Conservation (phyloP, 805 yeast genomes). For the Candida tammaniensis region DNA sequence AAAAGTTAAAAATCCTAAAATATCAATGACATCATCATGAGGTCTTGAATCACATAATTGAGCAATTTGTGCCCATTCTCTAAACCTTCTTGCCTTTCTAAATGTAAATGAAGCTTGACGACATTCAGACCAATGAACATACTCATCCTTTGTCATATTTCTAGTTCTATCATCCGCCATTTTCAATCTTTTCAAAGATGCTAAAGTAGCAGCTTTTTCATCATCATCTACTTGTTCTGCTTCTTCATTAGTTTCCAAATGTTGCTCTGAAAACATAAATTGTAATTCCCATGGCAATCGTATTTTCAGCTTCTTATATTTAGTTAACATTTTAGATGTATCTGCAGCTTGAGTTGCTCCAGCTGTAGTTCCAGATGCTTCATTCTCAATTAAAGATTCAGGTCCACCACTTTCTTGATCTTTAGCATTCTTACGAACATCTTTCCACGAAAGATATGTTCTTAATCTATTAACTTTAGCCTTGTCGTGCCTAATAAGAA, state of each 20-base stretch:
- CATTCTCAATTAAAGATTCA: conserved; percentile 49
- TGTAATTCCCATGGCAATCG: conserved; percentile 94
- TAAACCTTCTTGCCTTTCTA: conserved; percentile 87
- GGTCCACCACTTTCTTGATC: conserved; percentile 55
- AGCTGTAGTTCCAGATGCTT: conserved; percentile 40
- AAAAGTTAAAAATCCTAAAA: conserved; percentile 90
- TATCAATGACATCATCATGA: conserved; percentile 94
- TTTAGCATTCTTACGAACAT: conserved; percentile 77
- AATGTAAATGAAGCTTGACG: conserved; percentile 96
- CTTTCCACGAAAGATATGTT: conserved; percentile 95
- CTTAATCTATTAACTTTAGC: conserved; percentile 91
- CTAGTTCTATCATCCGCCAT: conserved; percentile 92
- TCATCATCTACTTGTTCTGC: conserved; percentile 72
- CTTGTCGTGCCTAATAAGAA: conserved; percentile 84
- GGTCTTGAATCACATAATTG: conserved; percentile 86
- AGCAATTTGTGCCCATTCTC: conserved; percentile 93
- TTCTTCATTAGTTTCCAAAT: conserved; percentile 66
- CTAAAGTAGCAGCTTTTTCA: conserved; percentile 83
- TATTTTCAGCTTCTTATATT: conserved; percentile 71
- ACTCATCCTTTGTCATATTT: conserved; percentile 94
- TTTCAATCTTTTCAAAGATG: conserved; percentile 84
- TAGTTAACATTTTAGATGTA: conserved; percentile 40
- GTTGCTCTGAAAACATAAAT: conserved; percentile 90
- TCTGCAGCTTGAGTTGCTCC: conserved; percentile 27
- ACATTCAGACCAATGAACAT: conserved; percentile 98